These are phyloP conservation scores for Populus trichocarpa DNA, from an alignment of 441 rosid species.

Conservation along the genomic window DNA sequence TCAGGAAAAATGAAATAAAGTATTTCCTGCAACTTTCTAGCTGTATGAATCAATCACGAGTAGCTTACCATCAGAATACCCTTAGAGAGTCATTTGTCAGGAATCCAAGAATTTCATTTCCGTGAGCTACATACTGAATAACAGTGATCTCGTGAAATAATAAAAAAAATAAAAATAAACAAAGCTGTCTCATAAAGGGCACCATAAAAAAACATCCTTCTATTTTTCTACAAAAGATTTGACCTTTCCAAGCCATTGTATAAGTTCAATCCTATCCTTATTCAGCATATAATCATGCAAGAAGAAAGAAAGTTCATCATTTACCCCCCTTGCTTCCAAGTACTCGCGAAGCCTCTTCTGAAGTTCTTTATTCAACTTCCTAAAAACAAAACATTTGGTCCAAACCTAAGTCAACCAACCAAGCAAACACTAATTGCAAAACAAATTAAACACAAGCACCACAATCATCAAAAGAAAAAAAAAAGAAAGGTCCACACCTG, in stretches of 20 bases:
- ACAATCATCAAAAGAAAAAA: background rate
- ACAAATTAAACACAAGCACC: background rate
- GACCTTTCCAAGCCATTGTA: constrained; percentile 58
- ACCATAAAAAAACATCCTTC: background rate
- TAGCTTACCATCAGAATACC: background rate
- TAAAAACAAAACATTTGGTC: constrained; percentile 13
- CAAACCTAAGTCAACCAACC: background rate
- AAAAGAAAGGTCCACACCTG: constrained; percentile 28
- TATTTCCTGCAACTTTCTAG: background rate
- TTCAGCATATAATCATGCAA: constrained; percentile 73
- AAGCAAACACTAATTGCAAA: background rate
- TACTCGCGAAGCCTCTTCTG: constrained; percentile 37
- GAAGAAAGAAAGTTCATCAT: constrained; percentile 51
- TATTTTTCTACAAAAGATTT: constrained; percentile 43
- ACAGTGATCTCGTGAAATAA: background rate
- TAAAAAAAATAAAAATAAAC: background rate
- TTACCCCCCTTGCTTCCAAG: constrained; percentile 56
- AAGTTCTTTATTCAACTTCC: constrained; percentile 48
- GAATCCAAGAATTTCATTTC: background rate
- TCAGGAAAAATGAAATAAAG: background rate
- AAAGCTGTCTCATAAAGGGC: background rate
- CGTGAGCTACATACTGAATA: constrained; percentile 1
- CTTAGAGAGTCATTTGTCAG: background rate
- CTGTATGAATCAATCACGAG: background rate
- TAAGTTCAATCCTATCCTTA: constrained; percentile 71